Evolutionary conservation across 768 basidiomycete species (phyloP), one percentile per base, ranked within the genome.

Genomic region (Trichaptum fuscoviolaceum): DNA sequence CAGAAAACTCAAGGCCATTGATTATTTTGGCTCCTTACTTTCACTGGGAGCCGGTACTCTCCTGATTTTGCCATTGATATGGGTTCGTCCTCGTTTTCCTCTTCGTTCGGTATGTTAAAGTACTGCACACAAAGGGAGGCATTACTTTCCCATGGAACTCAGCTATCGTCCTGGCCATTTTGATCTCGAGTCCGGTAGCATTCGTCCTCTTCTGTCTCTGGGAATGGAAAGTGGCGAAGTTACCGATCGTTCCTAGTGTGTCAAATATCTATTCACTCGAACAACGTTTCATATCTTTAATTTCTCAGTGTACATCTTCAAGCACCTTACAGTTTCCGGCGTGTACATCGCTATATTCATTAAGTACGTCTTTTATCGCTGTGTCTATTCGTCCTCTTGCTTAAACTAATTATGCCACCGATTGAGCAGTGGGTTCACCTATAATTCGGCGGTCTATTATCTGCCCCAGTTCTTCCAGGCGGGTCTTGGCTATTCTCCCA

Each of bases 171-270:
- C 73, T 91, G 34, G 87, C 79, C 0, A 84, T 86, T 0, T 74
- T 91, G 7, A 74, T 84, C 62, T 81, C 85, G 0, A 87, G 90
- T 0, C 65, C 87, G 23, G 63, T 84, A 0, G 82, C 87, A 12
- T 75, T 86, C 7, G 75, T 70, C 0, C 58, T 90, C 3, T 93
- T 92, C 74, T 83, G 90, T 62, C 64, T 85, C 57, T 91, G 88
- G 82, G 91, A 93, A 75, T 87, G 87, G 83, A 88, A 85, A 73
- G 79, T 87, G 0, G 88, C 90, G 1, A 77, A 75, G 63, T 80
- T 92, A 7, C 92, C 91, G 0, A 89, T 92, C 64, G 84, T 92
- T 5, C 90, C 91, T 7, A 87, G 87, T 87, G 70, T 63, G 85
- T 75, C 5, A 15, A 15, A 12, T 52, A 20, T 30, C 30, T 3